Evolutionary conservation across 345 rosid species (phyloP).

Genomic region (Acer negundo): DNA sequence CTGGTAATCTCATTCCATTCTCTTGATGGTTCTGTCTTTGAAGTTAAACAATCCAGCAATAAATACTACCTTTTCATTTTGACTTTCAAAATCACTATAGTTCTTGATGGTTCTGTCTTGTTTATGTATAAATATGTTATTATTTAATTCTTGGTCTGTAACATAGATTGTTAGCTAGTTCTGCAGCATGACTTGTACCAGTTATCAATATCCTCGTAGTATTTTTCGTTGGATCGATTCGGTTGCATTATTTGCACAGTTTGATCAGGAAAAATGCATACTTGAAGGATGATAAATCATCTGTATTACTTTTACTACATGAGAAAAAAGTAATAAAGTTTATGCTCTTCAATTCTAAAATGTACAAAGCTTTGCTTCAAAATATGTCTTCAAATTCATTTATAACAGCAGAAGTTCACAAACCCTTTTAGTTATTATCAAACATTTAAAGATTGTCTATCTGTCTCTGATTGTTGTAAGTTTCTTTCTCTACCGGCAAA

Average conservation of each 20-base stretch:
- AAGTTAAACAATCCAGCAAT: no score
- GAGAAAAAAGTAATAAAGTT: background rate
- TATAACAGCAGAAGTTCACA: background rate
- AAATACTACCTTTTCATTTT: no score
- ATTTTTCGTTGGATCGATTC: background rate
- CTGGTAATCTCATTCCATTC: background rate
- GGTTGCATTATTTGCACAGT: background rate
- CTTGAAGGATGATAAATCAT: background rate
- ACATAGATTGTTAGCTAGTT: background rate
- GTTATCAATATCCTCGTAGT: background rate
- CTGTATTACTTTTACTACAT: background rate
- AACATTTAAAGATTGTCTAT: constrained; percentile 11
- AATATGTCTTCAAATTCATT: background rate
- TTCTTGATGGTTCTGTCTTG: background rate
- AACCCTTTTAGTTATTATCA: background rate
- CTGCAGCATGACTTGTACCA: background rate
- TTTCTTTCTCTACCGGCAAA: constrained; percentile 35
- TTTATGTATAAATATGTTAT: background rate
- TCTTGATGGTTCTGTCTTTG: background rate
- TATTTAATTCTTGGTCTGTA: background rate
- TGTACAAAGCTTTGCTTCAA: background rate
- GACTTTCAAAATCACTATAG: no score
- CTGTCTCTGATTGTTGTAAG: constrained; percentile 6
- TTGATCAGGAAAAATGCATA: background rate
- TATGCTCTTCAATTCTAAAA: background rate